Percentiles rank a stretch among this genome's conserved stretches.
Conservation (phyloP, 2,329 filamentous ascomycete species). For the Phyllosticta capitalensis region DNA sequence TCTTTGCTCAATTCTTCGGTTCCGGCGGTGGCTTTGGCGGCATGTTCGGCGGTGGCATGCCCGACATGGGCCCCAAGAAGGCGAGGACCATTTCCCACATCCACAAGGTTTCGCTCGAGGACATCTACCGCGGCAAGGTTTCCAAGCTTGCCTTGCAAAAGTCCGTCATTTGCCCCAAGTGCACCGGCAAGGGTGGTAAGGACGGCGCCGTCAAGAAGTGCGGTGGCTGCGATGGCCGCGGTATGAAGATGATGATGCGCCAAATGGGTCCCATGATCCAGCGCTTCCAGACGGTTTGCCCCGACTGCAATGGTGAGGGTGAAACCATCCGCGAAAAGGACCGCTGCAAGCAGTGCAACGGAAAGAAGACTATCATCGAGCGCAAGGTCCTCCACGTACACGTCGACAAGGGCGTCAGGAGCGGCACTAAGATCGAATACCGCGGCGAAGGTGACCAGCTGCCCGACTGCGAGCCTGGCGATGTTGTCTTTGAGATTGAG, state of each 20-base stretch:
- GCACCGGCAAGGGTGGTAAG: slow-evolving; percentile 89
- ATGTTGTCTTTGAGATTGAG: slow-evolving; percentile 97
- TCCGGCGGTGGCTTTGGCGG: slow-evolving; percentile 59
- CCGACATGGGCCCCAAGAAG: slow-evolving; percentile 74
- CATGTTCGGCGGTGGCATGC: slow-evolving; percentile 62
- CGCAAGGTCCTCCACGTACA: slow-evolving; percentile 97
- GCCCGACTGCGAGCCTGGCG: slow-evolving; percentile 84
- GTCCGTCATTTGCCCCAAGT: slow-evolving; percentile 92
- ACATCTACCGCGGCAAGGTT: slow-evolving; percentile 95
- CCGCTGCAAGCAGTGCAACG: slow-evolving; percentile 89
- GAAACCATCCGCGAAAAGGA: slow-evolving; percentile 96
- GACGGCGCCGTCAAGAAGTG: slow-evolving; percentile 96
- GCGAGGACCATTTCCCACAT: slow-evolving; percentile 96
- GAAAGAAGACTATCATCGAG: slow-evolving; percentile 97
- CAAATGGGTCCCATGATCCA: slow-evolving; percentile 99
- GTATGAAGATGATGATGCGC: slow-evolving; percentile 99
- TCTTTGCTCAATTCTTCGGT: slow-evolving; percentile 96
- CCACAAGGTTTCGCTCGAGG: slow-evolving; percentile 95
- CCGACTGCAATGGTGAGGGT: slow-evolving; percentile 94
- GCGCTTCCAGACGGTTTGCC: slow-evolving; percentile 98
- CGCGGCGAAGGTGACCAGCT: slow-evolving; percentile 93
- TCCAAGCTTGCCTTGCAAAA: slow-evolving; percentile 96
- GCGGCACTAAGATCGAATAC: slow-evolving; percentile 94
- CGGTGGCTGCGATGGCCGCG: slow-evolving; percentile 78
- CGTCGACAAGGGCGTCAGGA: slow-evolving; percentile 88